Evolutionary conservation across 768 basidiomycete species (phyloP), one percentile per base, ranked within the genome.

Genomic region (Tubosaeta sp.): DNA sequence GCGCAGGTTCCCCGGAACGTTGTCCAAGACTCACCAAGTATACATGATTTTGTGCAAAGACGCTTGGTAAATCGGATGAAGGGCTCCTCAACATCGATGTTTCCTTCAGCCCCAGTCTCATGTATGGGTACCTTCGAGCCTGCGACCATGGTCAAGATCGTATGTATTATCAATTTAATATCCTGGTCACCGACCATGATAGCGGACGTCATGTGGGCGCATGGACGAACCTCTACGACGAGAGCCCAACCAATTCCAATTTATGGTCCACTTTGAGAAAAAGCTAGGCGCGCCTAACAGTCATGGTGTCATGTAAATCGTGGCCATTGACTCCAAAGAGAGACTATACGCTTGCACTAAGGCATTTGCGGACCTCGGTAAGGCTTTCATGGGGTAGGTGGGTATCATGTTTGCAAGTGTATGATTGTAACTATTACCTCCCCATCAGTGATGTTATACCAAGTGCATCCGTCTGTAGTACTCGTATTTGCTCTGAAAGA

Each of bases 101-200:
- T 57, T 71, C 64, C 11, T 74, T 82, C 70, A 81, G 83, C 56
- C 81, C 86, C 47, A 73, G 71, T 31, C 73, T 87, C 52, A 75
- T 81, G 3, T 87, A 81, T 59, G 71, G 86, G 85, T 13, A 78
- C 78, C 4, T 78, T 84, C 47, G 84, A 86, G 14, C 86, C 86
- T 18, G 81, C 84, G 4, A 78, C 85, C 66, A 69, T 77, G 44
- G 68, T 88, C 47, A 67, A 64, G 41, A 68, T 85, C 52, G 87
- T 88, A 52, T 47, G 84, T 72, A n/a, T 38, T 1, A 6, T 6
- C 29, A 10, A 5, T 8, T 24, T 6, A 18, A 25, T 5, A 16
- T 41, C 31, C 2, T 12, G 1, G 10, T 19, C 13, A 14, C 13
- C 16, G 24, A 13, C 13, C n/a, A 29, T 25, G 19, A 42, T 56